Base-by-base conservation (phyloP, 2,329 filamentous ascomycete species). In the Orbilia ellipsospora region DNA sequence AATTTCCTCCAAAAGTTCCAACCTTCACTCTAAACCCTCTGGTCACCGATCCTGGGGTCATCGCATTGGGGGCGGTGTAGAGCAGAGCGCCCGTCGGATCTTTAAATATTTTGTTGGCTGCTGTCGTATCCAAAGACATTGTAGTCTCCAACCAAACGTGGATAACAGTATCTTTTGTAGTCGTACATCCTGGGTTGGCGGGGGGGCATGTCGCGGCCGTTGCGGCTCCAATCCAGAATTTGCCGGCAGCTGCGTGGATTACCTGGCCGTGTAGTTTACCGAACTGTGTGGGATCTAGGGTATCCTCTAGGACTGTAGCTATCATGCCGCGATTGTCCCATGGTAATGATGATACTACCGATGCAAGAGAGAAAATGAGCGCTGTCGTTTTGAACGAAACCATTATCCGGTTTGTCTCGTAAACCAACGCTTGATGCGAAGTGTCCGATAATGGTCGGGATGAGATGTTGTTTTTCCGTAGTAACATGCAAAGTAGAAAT, bases 381-480 rank as follows among this genome's bases (percentile, higher is more conserved):
- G 45, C 28, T 1, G 48, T 40, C n/a, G 31, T 7, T 8, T 6
- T 52, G 16, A 44, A 26, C 4, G 12, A 10, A 16, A 63, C 4
- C 60, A 63, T 63, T 12, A 2, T n/a, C n/a, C n/a, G n/a, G n/a
- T n/a, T n/a, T n/a, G n/a, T n/a, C n/a, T n/a, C n/a, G n/a, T n/a
- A n/a, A n/a, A n/a, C n/a, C n/a, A n/a, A n/a, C n/a, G n/a, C n/a
- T n/a, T n/a, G n/a, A n/a, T n/a, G n/a, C n/a, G n/a, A n/a, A n/a
- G n/a, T 36, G 5, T 20, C n/a, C 28, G 42, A 45, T 31, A 12
- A 42, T 15, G 16, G 4, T 8, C 26, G 6, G 12, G 16, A 52
- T 5, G 3, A 4, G 8, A 15, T 13, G 40, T 50, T 65, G 61
- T 65, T 65, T 55, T 65, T 64, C 55, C 55, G 61, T 65, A 31